Evolutionary conservation across 2,329 filamentous ascomycete genomes (phyloP).

Genomic region (Colletotrichum godetiae): DNA sequence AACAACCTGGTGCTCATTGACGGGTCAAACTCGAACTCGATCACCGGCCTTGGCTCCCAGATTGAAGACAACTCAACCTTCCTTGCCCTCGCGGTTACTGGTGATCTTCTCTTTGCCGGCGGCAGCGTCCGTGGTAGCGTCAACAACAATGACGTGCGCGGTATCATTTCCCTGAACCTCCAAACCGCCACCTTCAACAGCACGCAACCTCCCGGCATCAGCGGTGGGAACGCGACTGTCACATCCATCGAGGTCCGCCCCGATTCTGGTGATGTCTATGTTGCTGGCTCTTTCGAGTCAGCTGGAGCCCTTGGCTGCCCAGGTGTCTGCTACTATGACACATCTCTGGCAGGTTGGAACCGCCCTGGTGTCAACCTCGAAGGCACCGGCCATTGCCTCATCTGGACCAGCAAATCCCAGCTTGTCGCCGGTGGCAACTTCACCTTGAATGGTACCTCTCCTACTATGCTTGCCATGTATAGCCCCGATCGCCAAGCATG

Average conservation of each 20-base stretch:
- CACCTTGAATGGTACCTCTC: constrained; percentile 70
- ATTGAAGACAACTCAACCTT: constrained; percentile 81
- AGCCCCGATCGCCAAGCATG: constrained; percentile 76
- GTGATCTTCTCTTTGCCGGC: constrained; percentile 81
- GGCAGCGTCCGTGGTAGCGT: constrained; percentile 81
- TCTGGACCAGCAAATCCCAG: constrained; percentile 79
- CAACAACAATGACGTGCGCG: constrained; percentile 71
- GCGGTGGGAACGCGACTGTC: constrained; percentile 77
- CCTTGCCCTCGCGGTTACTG: constrained; percentile 74
- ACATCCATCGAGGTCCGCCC: constrained; percentile 81
- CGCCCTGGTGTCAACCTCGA: constrained; percentile 78
- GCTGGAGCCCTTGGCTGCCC: constrained; percentile 87
- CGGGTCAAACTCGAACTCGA: constrained; percentile 71
- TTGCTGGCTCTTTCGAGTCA: constrained; percentile 85
- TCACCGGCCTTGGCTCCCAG: constrained; percentile 76
- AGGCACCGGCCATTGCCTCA: constrained; percentile 77
- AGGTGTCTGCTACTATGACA: constrained; percentile 83
- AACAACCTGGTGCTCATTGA: constrained; percentile 88
- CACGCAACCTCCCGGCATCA: constrained; percentile 80
- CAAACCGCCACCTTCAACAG: constrained; percentile 67
- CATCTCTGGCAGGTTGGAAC: constrained; percentile 79
- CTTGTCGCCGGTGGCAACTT: constrained; percentile 85
- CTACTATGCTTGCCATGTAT: constrained; percentile 78
- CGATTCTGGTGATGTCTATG: constrained; percentile 79
- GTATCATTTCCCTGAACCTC: constrained; percentile 85